These are phyloP conservation scores for Cladosporium sp. DNA, from an alignment of 2,329 filamentous ascomycete species.

Conservation along the genomic window DNA sequence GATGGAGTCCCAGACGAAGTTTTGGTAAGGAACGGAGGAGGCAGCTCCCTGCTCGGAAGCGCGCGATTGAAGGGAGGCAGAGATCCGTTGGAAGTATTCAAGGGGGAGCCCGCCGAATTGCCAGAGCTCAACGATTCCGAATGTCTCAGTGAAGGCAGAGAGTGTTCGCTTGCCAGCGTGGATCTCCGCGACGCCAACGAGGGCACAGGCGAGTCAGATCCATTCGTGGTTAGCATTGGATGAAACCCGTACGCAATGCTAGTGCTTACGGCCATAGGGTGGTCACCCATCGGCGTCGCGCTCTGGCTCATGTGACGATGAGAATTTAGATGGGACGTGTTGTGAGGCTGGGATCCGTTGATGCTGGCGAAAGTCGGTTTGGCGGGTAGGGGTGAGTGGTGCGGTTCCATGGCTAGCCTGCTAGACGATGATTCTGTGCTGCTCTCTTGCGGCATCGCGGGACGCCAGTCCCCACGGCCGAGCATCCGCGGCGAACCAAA, in stretches of 20 bases:
- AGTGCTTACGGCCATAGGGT: conserved; percentile 9
- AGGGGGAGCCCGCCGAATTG: background rate
- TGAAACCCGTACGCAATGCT: conserved; percentile 8
- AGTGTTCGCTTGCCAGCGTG: background rate
- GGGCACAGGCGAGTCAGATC: background rate
- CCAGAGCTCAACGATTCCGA: conserved; percentile 3
- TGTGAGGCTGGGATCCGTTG: background rate
- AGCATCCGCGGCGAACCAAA: background rate
- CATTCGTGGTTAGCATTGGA: background rate
- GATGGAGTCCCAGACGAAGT: background rate
- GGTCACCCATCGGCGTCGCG: background rate
- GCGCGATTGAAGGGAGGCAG: background rate
- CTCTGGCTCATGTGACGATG: background rate
- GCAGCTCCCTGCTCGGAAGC: background rate
- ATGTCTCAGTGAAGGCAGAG: background rate
- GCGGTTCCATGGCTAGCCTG: background rate
- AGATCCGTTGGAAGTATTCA: background rate
- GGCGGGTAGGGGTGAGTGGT: conserved; percentile 3
- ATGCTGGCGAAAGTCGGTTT: conserved; percentile 4
- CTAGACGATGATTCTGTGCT: background rate
- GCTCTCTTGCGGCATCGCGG: background rate
- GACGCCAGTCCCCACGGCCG: conserved; percentile 1
- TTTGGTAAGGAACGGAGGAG: background rate
- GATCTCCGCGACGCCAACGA: background rate
- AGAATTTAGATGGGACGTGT: background rate